A percentile compares a stretch with the other conserved stretches of the same genome.
These are phyloP conservation scores for Hypoxylon fragiforme DNA, from an alignment of 495 filamentous ascomycete species.

Conservation along the genomic window DNA sequence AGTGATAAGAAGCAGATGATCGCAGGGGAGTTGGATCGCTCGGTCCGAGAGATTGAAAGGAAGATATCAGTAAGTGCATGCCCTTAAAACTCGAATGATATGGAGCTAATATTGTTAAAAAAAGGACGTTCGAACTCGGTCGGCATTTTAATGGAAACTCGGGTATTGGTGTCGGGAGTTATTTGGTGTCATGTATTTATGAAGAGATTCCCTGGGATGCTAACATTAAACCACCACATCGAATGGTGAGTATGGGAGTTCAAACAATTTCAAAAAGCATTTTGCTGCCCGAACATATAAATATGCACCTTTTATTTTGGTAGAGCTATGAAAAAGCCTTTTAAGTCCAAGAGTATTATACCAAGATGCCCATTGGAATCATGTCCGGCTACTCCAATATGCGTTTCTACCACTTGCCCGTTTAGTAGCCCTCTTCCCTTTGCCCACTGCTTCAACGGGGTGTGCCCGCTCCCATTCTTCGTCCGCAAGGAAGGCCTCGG, in stretches of 20 bases:
- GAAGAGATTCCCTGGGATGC: conserved; percentile 2
- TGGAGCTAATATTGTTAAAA: conserved; percentile 27
- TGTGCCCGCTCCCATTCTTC: conserved; percentile 73
- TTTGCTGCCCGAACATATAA: conserved; percentile 3
- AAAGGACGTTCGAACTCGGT: conserved; percentile 88
- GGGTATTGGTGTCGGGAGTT: conserved; percentile 15
- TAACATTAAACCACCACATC: not conserved
- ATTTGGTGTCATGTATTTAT: conserved; percentile 10
- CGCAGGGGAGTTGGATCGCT: conserved; percentile 87
- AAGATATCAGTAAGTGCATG: conserved; percentile 79
- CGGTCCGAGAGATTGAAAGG: conserved; percentile 86
- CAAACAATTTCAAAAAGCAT: not conserved
- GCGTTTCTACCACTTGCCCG: conserved; percentile 14
- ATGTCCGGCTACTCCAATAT: conserved; percentile 17
- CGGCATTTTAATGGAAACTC: conserved; percentile 66
- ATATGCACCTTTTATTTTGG: no score
- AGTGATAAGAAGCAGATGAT: conserved; percentile 92
- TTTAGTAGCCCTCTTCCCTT: conserved; percentile 42
- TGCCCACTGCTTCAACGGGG: conserved; percentile 53
- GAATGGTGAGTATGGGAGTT: conserved; percentile 18
- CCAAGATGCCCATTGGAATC: no score
- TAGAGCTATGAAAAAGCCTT: no score
- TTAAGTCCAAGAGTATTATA: no score
- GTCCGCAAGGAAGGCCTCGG: conserved; percentile 63
- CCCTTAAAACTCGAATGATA: not conserved